These are phyloP conservation scores for Begonia fuchsioides DNA, from an alignment of 306 rosid species.

Conservation along the genomic window DNA sequence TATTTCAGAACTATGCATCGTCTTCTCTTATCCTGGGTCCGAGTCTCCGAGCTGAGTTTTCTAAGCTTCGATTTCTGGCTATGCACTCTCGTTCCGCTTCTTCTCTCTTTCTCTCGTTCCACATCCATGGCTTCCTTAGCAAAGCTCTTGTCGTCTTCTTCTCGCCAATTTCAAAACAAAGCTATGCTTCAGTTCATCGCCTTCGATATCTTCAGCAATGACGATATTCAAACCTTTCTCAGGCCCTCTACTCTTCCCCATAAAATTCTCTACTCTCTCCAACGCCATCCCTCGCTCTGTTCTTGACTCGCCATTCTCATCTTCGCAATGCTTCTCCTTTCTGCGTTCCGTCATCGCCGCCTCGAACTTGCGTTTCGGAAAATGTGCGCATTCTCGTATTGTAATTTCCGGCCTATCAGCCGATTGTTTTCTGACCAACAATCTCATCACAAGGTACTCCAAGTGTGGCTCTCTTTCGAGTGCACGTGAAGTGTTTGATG, in stretches of 20 bases:
- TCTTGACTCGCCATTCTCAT: slow-evolving; percentile 3
- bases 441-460: slow-evolving; percentile 55
- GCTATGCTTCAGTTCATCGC: not conserved
- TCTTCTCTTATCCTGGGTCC: too few relatives aligned
- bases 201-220: slow-evolving; percentile 1
- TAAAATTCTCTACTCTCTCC: too few relatives aligned
- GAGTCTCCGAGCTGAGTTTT: too few relatives aligned
- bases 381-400: slow-evolving; percentile 42
- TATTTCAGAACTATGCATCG: too few relatives aligned
- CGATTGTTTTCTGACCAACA: slow-evolving; percentile 46
- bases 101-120: too few relatives aligned
- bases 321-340: slow-evolving; percentile 48
- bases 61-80: too few relatives aligned
- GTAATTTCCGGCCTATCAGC: slow-evolving; percentile 24
- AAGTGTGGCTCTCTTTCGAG: slow-evolving; percentile 43
- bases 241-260: not conserved
- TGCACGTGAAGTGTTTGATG: slow-evolving; percentile 63
- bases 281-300: too few relatives aligned
- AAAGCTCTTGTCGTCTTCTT: too few relatives aligned
- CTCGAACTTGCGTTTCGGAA: slow-evolving; percentile 41
- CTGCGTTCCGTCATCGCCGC: slow-evolving; percentile 47
- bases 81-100: too few relatives aligned
- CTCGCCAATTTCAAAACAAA: not conserved
- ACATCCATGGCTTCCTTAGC: too few relatives aligned
- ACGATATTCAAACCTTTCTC: not conserved